Evolutionary conservation across 1,139 yeast species (phyloP).

Genomic region (Diutina pseudorugosa): DNA sequence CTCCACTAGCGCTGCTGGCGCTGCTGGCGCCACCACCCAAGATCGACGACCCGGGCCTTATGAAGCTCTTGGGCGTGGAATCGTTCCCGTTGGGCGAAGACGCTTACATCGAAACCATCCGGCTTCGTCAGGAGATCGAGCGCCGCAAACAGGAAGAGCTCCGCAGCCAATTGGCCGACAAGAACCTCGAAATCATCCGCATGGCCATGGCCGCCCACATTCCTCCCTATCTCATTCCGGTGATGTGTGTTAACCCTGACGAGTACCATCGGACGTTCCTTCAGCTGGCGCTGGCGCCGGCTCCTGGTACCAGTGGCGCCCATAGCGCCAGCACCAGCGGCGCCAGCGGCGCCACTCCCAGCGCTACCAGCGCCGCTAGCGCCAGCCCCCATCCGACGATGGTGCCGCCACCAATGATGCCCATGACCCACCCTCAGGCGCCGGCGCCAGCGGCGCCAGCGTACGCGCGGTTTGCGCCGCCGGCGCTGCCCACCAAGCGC

Average conservation of each 20-base stretch:
- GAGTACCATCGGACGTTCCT: neutral
- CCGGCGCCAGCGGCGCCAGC: neutral
- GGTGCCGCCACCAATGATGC: neutral
- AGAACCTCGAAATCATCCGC: constrained; percentile 1
- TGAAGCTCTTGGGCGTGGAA: neutral
- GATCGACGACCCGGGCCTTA: neutral
- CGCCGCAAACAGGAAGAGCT: neutral
- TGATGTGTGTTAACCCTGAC: neutral
- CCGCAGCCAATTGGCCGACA: constrained; percentile 3
- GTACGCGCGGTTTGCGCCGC: neutral
- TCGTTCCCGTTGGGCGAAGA: neutral
- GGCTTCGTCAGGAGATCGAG: constrained; percentile 1
- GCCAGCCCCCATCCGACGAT: too few species aligned
- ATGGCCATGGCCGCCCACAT: neutral
- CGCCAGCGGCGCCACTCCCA: neutral
- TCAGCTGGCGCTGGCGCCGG: neutral
- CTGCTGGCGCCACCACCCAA: neutral
- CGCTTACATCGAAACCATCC: neutral
- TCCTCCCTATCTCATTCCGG: neutral
- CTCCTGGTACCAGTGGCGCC: neutral
- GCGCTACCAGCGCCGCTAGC: neutral
- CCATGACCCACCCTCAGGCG: neutral
- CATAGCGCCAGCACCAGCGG: neutral
- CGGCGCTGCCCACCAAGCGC: neutral
- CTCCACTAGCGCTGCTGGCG: too few species aligned